Base-by-base conservation (phyloP, 352 stramenopile species). In the Phytophthora tentaculata region DNA sequence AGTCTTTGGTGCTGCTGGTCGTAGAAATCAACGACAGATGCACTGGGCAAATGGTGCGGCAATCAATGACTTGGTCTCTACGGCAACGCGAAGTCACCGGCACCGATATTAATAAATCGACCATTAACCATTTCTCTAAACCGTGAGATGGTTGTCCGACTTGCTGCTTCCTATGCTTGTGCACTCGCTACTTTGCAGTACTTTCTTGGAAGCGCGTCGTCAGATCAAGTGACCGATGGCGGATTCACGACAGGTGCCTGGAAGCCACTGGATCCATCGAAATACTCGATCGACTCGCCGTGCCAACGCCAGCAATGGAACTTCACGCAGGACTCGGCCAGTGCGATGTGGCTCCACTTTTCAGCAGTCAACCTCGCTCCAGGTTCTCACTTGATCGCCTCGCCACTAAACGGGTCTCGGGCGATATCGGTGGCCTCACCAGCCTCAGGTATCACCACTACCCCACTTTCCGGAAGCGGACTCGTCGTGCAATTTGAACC, bases 401-500 rank as follows among this genome's bases (percentile, higher is more conserved):
- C 78, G 1, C 58, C 76, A 17, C 29, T 76, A 8, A 80, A 79
- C 35, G 73, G 77, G 10, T 74, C 74, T 22, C 64, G 72, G 12
- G 16, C 75, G 2, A 51, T 84, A 16, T 56, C 52, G 6, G 61
- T 79, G 17, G 28, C 62, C 1, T 64, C 75, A 12, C 59, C 71
- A 17, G 65, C 69, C 3, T 68, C 55, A 10, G 67, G 63, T 54
- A 64, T 77, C 48, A 80, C 61, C 23, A 80, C 80, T 2, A 57
- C 23, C 1, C 65, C 69, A 1, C 78, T 88, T 50, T 53, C 65
- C 5, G 75, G 67, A n/a, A 74, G 57, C 3, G 71, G 49, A 23
- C 52, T 85, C n/a, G 61, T 72, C n/a, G 26, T 88, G n/a, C 53
- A 77, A 54, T 88, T 83, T 71, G 50, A 67, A 6, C 80, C 80